Evolutionary conservation across 345 rosid species (phyloP).

Genomic region (Trapa incisa): DNA sequence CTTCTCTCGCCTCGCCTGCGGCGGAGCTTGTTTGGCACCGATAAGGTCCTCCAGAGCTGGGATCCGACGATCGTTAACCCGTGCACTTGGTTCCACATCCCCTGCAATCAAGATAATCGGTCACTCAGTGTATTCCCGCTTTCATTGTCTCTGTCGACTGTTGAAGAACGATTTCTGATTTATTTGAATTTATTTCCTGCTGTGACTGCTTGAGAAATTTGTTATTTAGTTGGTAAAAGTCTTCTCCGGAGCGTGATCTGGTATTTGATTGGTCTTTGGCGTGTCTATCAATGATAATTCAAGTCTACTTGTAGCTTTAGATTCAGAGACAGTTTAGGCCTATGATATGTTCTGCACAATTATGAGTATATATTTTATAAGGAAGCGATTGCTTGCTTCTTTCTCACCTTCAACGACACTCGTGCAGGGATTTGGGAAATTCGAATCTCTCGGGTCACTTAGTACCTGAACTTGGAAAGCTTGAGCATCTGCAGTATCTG

Average conservation of each 20-base stretch:
- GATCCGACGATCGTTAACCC: constrained; percentile 96
- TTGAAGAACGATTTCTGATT: background rate
- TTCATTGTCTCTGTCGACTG: background rate
- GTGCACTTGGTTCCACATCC: constrained; percentile 95
- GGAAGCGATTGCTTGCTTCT: background rate
- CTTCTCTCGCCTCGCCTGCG: constrained; percentile 16
- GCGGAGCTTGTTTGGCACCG: constrained; percentile 60
- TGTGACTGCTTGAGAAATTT: background rate
- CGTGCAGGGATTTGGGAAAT: constrained; percentile 84
- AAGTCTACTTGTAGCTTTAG: background rate
- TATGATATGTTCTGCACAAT: too few species aligned
- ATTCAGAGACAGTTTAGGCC: too few species aligned
- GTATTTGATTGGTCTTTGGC: background rate
- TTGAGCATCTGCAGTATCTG: constrained; percentile 86
- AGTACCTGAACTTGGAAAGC: constrained; percentile 76
- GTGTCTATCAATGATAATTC: background rate
- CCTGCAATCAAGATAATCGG: constrained; percentile 84
- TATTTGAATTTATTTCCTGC: background rate
- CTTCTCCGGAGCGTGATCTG: background rate
- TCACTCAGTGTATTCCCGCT: constrained; percentile 56
- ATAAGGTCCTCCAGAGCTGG: constrained; percentile 94
- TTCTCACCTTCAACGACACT: background rate
- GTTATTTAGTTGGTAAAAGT: background rate
- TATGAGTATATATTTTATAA: too few species aligned
- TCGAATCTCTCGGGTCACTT: constrained; percentile 82